phyloP scores from a whole-genome alignment of 768 basidiomycete genomes.

The Lentinula guzmanii region DNA sequence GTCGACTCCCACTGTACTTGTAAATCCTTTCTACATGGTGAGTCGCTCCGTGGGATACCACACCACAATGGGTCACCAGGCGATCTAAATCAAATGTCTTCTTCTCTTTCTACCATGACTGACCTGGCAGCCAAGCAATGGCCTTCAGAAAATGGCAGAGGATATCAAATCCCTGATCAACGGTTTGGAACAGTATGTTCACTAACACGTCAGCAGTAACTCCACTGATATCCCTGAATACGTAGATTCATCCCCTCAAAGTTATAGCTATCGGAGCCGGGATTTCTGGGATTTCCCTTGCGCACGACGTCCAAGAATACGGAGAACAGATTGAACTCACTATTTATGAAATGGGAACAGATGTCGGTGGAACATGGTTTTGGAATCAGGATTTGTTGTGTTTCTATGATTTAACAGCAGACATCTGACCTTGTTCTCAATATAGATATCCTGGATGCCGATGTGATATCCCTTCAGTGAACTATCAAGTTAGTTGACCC shows the following conservation, averaged over 20 bases:
- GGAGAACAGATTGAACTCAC: conserved; percentile 34
- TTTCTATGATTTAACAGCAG: conserved; percentile 14
- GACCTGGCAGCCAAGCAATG: conserved; percentile 1
- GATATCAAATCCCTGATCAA: conserved; percentile 15
- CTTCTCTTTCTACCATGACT: background rate
- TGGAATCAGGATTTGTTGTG: conserved; percentile 21
- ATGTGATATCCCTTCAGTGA: conserved; percentile 39
- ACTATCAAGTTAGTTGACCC: conserved; percentile 10
- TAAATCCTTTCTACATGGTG: no score
- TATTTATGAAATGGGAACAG: conserved; percentile 40
- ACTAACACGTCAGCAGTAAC: background rate
- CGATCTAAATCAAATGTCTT: no score
- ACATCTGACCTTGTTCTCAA: background rate
- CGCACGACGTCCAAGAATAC: conserved; percentile 16
- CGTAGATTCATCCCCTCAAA: conserved; percentile 25
- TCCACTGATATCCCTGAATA: background rate
- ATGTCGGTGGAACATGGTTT: conserved; percentile 45
- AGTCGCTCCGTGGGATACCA: background rate
- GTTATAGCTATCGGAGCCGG: conserved; percentile 41
- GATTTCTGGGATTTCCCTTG: conserved; percentile 32
- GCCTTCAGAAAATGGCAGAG: conserved; percentile 16
- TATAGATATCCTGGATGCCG: conserved; percentile 26
- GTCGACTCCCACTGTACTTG: no score
- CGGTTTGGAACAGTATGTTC: conserved; percentile 12
- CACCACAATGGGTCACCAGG: no score